phyloP scores from a whole-genome alignment of 768 basidiomycete species.

The Cystofilobasidium bisporidii region DNA sequence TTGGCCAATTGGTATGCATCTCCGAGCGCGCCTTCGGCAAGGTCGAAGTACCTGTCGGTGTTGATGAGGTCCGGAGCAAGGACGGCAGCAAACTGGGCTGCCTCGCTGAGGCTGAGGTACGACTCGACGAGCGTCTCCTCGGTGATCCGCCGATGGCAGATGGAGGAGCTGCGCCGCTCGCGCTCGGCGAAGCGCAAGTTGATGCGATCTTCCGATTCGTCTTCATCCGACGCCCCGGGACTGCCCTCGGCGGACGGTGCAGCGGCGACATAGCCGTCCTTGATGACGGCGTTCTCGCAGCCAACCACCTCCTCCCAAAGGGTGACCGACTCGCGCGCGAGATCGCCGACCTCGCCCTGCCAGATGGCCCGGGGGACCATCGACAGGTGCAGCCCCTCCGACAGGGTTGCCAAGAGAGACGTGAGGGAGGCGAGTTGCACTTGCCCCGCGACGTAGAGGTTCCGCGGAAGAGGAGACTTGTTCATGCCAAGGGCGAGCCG shows the following conservation, averaged over 20 bases:
- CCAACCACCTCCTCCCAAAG: constrained; percentile 35
- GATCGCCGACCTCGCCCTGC: constrained; percentile 34
- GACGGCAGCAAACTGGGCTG: constrained; percentile 20
- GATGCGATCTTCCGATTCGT: neutral
- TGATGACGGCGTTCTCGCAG: constrained; percentile 35
- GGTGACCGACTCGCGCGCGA: constrained; percentile 36
- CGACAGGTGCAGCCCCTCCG: constrained; percentile 33
- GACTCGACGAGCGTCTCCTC: constrained; percentile 13
- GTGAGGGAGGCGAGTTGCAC: constrained; percentile 34
- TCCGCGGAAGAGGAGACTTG: constrained; percentile 20
- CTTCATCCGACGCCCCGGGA: constrained; percentile 27
- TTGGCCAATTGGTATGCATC: neutral
- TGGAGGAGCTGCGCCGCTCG: constrained; percentile 13
- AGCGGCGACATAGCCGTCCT: neutral
- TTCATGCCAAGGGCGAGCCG: constrained; percentile 20
- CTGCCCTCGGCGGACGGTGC: constrained; percentile 5
- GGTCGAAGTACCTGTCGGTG: constrained; percentile 20
- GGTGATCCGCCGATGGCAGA: constrained; percentile 5
- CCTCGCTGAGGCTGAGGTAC: constrained; percentile 9
- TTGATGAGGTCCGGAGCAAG: constrained; percentile 19
- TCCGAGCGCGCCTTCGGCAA: constrained; percentile 20
- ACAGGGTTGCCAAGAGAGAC: constrained; percentile 32
- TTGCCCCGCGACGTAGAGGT: constrained; percentile 33
- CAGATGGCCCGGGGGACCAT: constrained; percentile 34
- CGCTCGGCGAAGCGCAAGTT: neutral